Conservation (phyloP, 169 alveolate species). For the Eimeria praecox region DNA sequence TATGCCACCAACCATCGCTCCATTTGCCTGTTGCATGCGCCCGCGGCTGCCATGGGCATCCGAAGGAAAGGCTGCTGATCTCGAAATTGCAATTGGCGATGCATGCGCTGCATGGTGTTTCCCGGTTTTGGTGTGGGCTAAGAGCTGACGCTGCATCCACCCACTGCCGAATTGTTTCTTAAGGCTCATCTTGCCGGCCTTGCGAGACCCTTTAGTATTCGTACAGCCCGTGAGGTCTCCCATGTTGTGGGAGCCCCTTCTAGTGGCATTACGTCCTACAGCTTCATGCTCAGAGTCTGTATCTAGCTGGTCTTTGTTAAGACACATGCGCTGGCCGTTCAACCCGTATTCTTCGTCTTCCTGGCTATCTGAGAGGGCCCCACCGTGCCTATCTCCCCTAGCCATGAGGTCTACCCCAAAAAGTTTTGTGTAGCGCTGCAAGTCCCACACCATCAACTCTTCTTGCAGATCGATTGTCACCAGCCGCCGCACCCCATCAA, state of each 20-base stretch:
- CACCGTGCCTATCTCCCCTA: background rate
- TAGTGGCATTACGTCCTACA: background rate
- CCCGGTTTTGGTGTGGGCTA: slow-evolving; percentile 2
- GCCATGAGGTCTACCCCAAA: slow-evolving; percentile 70
- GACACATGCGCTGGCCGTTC: background rate
- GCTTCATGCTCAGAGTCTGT: background rate
- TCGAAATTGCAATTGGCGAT: background rate
- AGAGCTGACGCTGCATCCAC: slow-evolving; percentile 59
- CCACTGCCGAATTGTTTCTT: slow-evolving; percentile 57
- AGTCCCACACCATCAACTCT: slow-evolving; percentile 79
- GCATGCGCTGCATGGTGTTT: background rate
- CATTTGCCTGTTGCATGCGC: background rate
- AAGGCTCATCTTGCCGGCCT: slow-evolving; percentile 55
- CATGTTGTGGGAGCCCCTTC: background rate
- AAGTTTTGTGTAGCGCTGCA: slow-evolving; percentile 63
- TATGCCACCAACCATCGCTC: slow-evolving; percentile 34
- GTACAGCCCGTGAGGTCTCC: background rate
- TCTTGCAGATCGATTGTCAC: slow-evolving; percentile 76
- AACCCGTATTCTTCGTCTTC: slow-evolving; percentile 10
- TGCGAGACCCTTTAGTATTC: slow-evolving; percentile 7
- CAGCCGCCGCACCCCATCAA: slow-evolving; percentile 78
- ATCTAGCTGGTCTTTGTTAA: background rate
- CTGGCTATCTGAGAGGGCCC: background rate
- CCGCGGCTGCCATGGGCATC: background rate
- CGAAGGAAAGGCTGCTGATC: background rate